Evolutionary conservation across 768 basidiomycete species (phyloP).

Genomic region (Lactifluus hygrophoroides): DNA sequence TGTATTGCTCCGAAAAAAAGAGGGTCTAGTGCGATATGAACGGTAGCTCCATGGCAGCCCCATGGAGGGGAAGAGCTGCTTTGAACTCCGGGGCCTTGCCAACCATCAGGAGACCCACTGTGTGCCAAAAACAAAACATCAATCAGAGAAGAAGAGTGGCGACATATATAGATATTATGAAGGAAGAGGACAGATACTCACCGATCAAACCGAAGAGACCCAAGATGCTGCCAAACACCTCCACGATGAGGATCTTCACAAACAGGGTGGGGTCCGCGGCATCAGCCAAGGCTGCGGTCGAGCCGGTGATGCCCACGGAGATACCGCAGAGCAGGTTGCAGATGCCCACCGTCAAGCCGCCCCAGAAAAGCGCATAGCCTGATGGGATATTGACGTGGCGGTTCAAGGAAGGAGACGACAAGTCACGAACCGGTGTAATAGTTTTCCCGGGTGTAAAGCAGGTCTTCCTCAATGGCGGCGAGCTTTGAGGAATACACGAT

Average conservation of each 20-base stretch:
- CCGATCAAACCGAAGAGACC: conserved; percentile 92
- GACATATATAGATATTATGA: neutral
- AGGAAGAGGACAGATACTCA: conserved; percentile 31
- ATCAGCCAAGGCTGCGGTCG: conserved; percentile 90
- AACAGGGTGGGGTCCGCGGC: conserved; percentile 92
- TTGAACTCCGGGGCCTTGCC: conserved; percentile 53
- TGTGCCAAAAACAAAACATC: neutral
- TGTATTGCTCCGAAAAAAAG: neutral
- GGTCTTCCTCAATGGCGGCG: conserved; percentile 44
- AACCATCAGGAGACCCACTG: conserved; percentile 79
- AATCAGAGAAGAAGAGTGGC: neutral
- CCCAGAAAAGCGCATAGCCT: conserved; percentile 96
- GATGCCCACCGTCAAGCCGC: conserved; percentile 85
- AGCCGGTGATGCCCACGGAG: conserved; percentile 90
- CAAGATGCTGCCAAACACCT: conserved; percentile 87
- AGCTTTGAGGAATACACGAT: conserved; percentile 93
- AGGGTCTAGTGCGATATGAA: neutral
- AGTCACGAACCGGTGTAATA: conserved; percentile 73
- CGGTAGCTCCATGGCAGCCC: neutral
- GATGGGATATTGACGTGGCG: conserved; percentile 4
- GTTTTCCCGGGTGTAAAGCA: conserved; percentile 76
- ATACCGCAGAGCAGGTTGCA: conserved; percentile 95
- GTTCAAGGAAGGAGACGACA: too few species aligned
- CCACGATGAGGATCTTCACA: conserved; percentile 94
- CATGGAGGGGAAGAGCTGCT: conserved; percentile 25